Evolutionary conservation across 2,329 filamentous ascomycete genomes (phyloP), one percentile per base, ranked within the genome.

Genomic region (Fusarium praegraminearum): DNA sequence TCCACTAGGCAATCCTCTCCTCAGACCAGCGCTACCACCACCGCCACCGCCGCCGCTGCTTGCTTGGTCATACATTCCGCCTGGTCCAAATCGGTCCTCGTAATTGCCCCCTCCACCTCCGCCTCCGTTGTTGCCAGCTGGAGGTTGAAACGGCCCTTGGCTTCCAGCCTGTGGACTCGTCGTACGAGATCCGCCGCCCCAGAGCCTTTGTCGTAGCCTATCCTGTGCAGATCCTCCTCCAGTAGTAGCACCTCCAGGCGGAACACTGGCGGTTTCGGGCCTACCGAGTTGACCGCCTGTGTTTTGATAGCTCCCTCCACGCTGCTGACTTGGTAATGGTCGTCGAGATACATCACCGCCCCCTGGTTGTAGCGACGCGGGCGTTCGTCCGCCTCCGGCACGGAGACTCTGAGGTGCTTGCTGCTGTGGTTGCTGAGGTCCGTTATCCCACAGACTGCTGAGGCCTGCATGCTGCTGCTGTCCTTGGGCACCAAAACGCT

Each of bases 131-230:
- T 74, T 73, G 22, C 53, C 53, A 22, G 76, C 74, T 18, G 84
- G 81, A 43, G 85, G 83, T 60, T 84, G 82, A 65, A 85, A 87
- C 8, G 85, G 84, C 5, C 82, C 81, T 55, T 80, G 75, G 15
- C 66, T 72, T 40, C 73, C 68, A 38, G 67, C 67, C 24, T 75
- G 74, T 11, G 89, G 87, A 69, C 88, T 90, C 49, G 83, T 83
- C 44, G 86, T 87, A 70, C 86, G 84, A 24, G 87, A 80, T 7
- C 84, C 84, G 32, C 84, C 84, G 32, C 87, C 89, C 85, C 93
- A 93, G 46, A 97, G 81, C 66, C 93, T 84, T 74, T 94, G 93
- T 76, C 93, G 93, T 73, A 98, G 83, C 72, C 93, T 85, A 73
- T 97, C 93, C 81, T 97, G 93, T 52, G 93, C 93, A 22, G 90